phyloP scores from a whole-genome alignment of 2,329 filamentous ascomycete genomes.

The Daldinia sp. region DNA sequence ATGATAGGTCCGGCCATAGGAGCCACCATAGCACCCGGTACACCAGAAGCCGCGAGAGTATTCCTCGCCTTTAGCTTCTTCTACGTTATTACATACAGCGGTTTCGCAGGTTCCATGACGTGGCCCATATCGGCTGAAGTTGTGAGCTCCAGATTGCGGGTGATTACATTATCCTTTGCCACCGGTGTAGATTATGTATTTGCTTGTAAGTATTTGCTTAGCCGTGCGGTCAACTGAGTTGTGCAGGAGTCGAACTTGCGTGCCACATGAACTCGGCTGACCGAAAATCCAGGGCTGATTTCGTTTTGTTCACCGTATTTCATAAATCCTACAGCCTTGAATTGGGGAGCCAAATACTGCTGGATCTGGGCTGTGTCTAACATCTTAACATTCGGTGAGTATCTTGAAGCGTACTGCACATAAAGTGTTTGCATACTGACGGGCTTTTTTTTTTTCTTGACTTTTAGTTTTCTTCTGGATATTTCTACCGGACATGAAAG shows the following conservation, averaged over 20 bases:
- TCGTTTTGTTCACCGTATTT: conserved; percentile 55
- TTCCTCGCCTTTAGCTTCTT: conserved; percentile 38
- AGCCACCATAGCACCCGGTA: conserved; percentile 34
- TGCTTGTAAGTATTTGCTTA: conserved; percentile 42
- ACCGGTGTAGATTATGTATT: conserved; percentile 36
- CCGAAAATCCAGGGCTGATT: conserved; percentile 45
- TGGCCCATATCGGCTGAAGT: conserved; percentile 49
- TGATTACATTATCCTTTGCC: conserved; percentile 38
- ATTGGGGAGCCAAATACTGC: conserved; percentile 53
- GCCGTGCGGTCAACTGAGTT: neutral
- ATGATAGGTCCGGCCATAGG: conserved; percentile 38
- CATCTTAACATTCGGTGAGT: conserved; percentile 35
- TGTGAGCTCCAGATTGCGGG: conserved; percentile 46
- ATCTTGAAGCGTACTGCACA: neutral
- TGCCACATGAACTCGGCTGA: conserved; percentile 12
- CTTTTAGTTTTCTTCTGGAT: conserved; percentile 36
- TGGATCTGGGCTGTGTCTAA: conserved; percentile 50
- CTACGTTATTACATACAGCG: conserved; percentile 35
- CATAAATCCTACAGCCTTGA: conserved; percentile 51
- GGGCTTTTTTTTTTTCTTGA: conserved; percentile 16
- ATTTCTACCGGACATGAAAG: conserved; percentile 39
- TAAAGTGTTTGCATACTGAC: conserved; percentile 2
- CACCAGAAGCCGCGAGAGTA: conserved; percentile 26
- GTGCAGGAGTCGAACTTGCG: neutral
- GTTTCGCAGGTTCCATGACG: conserved; percentile 43